These are phyloP conservation scores for Naganishia sp. DNA, from an alignment of 1,284 basidiomycete genomes.

Conservation along the genomic window DNA sequence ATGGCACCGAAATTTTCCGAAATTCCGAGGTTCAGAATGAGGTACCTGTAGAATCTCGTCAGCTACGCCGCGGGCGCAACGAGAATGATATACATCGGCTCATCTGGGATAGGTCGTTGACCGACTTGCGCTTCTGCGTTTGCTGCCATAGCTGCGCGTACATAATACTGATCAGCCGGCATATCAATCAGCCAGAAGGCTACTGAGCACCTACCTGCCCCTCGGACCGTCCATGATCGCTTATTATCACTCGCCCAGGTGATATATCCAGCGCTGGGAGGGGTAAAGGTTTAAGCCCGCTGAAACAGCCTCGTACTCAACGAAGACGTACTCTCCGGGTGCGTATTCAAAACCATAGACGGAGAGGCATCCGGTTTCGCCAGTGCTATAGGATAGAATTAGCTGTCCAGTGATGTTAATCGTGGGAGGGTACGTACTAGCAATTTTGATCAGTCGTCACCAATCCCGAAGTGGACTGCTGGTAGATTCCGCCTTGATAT, in stretches of 20 bases:
- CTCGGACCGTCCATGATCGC: conserved; percentile 73
- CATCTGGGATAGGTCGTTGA: conserved; percentile 72
- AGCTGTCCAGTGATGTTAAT: neutral
- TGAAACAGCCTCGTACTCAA: conserved; percentile 6
- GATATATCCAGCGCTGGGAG: conserved; percentile 64
- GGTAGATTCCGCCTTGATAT: conserved; percentile 59
- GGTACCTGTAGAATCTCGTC: conserved; percentile 55
- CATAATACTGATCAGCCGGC: neutral
- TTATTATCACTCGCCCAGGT: conserved; percentile 70
- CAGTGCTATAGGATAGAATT: conserved; percentile 36
- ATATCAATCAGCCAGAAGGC: neutral
- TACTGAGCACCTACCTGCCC: conserved; percentile 44
- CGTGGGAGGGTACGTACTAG: conserved; percentile 41
- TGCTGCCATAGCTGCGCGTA: conserved; percentile 63
- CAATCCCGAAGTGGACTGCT: conserved; percentile 60
- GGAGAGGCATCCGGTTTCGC: conserved; percentile 57
- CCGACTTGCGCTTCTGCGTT: conserved; percentile 69
- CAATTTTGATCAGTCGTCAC: conserved; percentile 46
- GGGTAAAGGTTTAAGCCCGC: neutral
- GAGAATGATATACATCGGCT: conserved; percentile 66
- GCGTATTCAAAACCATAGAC: conserved; percentile 69
- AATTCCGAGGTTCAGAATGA: conserved; percentile 78
- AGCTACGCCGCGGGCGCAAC: conserved; percentile 27
- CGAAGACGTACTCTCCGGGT: conserved; percentile 54
- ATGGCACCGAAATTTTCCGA: conserved; percentile 73